Conservation (phyloP, 495 filamentous ascomycete genomes). For the Lophiostoma macrostomum region DNA sequence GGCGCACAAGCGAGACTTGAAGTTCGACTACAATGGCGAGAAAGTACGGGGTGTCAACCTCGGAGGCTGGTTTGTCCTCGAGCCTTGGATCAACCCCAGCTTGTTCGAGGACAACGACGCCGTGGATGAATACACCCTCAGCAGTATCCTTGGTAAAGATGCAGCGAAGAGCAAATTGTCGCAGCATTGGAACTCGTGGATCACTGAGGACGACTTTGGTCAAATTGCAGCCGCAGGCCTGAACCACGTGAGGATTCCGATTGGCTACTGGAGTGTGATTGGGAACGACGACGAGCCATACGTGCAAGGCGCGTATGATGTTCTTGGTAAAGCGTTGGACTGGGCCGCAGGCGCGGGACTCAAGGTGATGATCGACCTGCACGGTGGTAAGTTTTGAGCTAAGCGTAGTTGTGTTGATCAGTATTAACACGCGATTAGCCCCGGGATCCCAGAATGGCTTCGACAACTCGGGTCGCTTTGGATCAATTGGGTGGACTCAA, state of each 20-base stretch:
- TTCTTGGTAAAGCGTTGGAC: conserved; percentile 61
- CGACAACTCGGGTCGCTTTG: conserved; percentile 41
- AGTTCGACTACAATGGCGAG: conserved; percentile 39
- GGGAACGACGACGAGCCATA: conserved; percentile 63
- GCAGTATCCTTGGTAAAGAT: conserved; percentile 36
- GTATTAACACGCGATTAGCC: conserved; percentile 18
- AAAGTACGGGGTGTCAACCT: conserved; percentile 50
- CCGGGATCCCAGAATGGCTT: conserved; percentile 45
- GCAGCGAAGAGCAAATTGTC: conserved; percentile 38
- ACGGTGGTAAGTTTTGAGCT: conserved; percentile 55
- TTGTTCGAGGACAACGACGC: conserved; percentile 44
- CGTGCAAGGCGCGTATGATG: conserved; percentile 67
- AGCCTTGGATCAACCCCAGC: conserved; percentile 50
- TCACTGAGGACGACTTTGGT: conserved; percentile 64
- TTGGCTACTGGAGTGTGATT: conserved; percentile 73
- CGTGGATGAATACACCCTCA: conserved; percentile 42
- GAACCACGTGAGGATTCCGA: conserved; percentile 75
- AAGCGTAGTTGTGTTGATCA: background rate
- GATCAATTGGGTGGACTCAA: conserved; percentile 40
- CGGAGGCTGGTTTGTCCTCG: conserved; percentile 52
- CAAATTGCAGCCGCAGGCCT: conserved; percentile 63
- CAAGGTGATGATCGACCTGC: conserved; percentile 68
- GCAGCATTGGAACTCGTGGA: conserved; percentile 51
- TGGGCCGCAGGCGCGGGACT: conserved; percentile 65
- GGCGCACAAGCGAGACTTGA: conserved; percentile 31